phyloP scores from a whole-genome alignment of 2,329 filamentous ascomycete genomes.

The Cytospora paraplurivora region DNA sequence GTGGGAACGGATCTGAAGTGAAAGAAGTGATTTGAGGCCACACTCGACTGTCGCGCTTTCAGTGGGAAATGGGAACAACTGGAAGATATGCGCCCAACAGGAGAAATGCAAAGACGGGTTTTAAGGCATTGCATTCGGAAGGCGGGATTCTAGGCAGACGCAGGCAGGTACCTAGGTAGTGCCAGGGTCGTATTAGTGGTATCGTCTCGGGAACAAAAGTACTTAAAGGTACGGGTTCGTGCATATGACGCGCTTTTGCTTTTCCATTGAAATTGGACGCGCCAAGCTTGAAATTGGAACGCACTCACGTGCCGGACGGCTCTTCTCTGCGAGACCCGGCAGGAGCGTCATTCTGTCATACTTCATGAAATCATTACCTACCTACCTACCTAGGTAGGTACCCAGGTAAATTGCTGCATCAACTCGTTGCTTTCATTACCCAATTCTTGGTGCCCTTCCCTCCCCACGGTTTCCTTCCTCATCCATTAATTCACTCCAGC shows the following conservation, averaged over 20 bases:
- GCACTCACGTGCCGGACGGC: conserved; percentile 15
- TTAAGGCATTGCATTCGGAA: conserved; percentile 17
- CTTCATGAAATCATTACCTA: neutral
- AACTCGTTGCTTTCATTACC: neutral
- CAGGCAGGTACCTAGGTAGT: neutral
- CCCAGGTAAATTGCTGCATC: too few relatives aligned
- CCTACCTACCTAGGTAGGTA: too few relatives aligned
- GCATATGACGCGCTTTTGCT: conserved; percentile 16
- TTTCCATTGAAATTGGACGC: conserved; percentile 6
- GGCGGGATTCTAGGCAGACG: conserved; percentile 11
- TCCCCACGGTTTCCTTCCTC: too few relatives aligned
- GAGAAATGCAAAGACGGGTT: neutral
- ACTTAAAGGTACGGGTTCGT: conserved; percentile 1
- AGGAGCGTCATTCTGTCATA: neutral
- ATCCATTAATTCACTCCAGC: too few relatives aligned
- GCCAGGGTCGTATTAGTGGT: neutral
- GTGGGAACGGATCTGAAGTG: conserved; percentile 31
- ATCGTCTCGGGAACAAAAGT: neutral
- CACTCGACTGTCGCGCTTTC: conserved; percentile 5
- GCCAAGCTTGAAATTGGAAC: conserved; percentile 13
- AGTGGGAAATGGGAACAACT: neutral
- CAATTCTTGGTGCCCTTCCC: neutral
- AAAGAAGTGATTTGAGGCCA: conserved; percentile 31
- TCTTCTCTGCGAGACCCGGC: neutral
- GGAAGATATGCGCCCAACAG: neutral